Conservation (phyloP, 1,284 basidiomycete genomes). For the Entoloma clypeatum region DNA sequence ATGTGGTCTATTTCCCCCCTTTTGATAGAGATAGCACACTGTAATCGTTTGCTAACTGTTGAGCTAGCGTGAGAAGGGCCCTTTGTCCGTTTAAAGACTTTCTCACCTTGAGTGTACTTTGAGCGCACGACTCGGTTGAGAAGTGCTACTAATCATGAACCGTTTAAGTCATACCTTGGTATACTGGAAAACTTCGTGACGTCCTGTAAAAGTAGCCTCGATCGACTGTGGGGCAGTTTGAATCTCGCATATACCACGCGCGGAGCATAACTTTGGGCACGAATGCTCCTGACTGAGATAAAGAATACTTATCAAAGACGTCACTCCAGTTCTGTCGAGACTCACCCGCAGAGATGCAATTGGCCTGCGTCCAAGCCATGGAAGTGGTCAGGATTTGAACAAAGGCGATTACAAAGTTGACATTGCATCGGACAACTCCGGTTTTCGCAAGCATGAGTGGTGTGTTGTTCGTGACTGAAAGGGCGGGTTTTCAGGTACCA, state of each 20-base stretch:
- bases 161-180: constrained; percentile 37
- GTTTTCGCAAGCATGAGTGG: constrained; percentile 44
- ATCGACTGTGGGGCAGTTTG: constrained; percentile 54
- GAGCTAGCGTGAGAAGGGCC: not conserved
- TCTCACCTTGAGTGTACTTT: constrained; percentile 39
- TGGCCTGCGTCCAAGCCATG: constrained; percentile 41
- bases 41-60: constrained; percentile 44
- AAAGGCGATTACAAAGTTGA: constrained; percentile 51
- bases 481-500: not conserved
- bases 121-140: too few relatives aligned
- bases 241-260: constrained; percentile 52
- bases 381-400: constrained; percentile 45
- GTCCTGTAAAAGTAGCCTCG: constrained; percentile 51
- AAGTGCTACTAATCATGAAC: constrained; percentile 22
- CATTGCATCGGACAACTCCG: constrained; percentile 52
- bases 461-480: constrained; percentile 43
- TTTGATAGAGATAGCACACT: constrained; percentile 44
- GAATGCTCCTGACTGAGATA: constrained; percentile 43
- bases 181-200: constrained; percentile 48
- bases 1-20: constrained; percentile 38
- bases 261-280: constrained; percentile 41
- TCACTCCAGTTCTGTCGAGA: constrained; percentile 6
- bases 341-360: constrained; percentile 59
- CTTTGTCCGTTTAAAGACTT: not conserved
- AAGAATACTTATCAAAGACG: constrained; percentile 1